A percentile compares a stretch with the other conserved stretches of the same genome.
phyloP scores from a whole-genome alignment of 108 stramenopile genomes.

The Fragilaria radians region DNA sequence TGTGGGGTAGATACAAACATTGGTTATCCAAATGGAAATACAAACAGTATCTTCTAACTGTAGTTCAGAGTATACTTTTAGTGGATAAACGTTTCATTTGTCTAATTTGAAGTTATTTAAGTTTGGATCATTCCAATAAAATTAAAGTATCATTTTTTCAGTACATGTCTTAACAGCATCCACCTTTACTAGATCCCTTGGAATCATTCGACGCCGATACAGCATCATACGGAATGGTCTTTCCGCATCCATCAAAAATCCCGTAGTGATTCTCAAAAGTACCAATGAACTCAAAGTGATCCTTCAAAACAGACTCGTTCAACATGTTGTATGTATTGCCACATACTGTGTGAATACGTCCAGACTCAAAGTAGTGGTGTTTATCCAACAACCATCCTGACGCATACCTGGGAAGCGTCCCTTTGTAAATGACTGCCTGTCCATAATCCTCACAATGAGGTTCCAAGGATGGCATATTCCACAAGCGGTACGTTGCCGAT shows the following conservation, averaged over 20 bases:
- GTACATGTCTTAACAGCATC: slow-evolving; percentile 45
- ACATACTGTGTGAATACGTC: slow-evolving; percentile 89
- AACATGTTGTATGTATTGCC: slow-evolving; percentile 95
- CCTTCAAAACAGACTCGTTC: slow-evolving; percentile 53
- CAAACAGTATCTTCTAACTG: too few species aligned
- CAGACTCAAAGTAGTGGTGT: slow-evolving; percentile 87
- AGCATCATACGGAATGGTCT: slow-evolving; percentile 37
- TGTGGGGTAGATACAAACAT: too few species aligned
- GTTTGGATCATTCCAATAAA: too few species aligned
- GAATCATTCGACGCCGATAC: background rate
- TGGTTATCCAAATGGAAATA: too few species aligned
- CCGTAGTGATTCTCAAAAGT: slow-evolving; percentile 83
- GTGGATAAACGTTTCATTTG: too few species aligned
- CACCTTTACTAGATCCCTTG: slow-evolving; percentile 14
- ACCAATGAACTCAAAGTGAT: slow-evolving; percentile 88
- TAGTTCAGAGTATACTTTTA: too few species aligned
- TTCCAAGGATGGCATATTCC: slow-evolving; percentile 84
- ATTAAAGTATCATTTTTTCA: too few species aligned
- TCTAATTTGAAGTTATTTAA: too few species aligned
- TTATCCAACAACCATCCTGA: slow-evolving; percentile 87
- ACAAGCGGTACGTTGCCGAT: slow-evolving; percentile 92
- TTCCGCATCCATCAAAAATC: slow-evolving; percentile 88
- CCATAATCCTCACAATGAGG: slow-evolving; percentile 96
- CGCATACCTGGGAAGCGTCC: slow-evolving; percentile 78
- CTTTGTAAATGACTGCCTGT: slow-evolving; percentile 95